Conservation (phyloP, 2,329 filamentous ascomycete species). For the Aspergillus fumigatiaffinis region DNA sequence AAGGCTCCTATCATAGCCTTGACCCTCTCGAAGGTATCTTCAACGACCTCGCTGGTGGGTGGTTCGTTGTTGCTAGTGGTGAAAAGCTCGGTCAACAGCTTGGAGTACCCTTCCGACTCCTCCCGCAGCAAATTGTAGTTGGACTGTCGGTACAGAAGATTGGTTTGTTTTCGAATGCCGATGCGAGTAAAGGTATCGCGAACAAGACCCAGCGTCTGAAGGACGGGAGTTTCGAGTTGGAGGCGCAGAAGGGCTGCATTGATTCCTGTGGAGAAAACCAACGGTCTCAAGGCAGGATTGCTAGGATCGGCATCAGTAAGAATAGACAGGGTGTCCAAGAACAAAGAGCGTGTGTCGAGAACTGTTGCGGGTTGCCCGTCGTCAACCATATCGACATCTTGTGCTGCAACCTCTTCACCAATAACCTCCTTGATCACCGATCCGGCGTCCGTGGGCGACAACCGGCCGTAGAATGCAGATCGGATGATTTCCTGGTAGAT, state of each 20-base stretch:
- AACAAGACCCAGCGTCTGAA: constrained; percentile 74
- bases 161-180: constrained; percentile 85
- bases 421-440: constrained; percentile 70
- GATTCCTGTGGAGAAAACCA: constrained; percentile 70
- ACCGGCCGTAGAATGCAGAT: constrained; percentile 64
- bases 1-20: constrained; percentile 96
- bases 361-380: constrained; percentile 37
- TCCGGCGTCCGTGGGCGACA: constrained; percentile 68
- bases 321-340: constrained; percentile 79
- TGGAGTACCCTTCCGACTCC: constrained; percentile 95
- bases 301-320: constrained; percentile 67
- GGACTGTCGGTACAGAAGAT: constrained; percentile 88
- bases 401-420: constrained; percentile 48
- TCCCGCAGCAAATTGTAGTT: constrained; percentile 95
- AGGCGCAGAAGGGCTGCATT: constrained; percentile 70
- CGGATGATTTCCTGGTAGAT: constrained; percentile 83
- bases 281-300: constrained; percentile 57
- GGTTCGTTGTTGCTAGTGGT: constrained; percentile 74
- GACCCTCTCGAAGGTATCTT: constrained; percentile 83
- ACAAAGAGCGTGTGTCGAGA: constrained; percentile 65
- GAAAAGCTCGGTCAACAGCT: constrained; percentile 92
- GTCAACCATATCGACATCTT: constrained; percentile 46
- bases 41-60: constrained; percentile 70
- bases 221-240: constrained; percentile 72
- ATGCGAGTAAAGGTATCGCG: constrained; percentile 79